phyloP scores from a whole-genome alignment of 345 rosid genomes.

The Turnera subulata region DNA sequence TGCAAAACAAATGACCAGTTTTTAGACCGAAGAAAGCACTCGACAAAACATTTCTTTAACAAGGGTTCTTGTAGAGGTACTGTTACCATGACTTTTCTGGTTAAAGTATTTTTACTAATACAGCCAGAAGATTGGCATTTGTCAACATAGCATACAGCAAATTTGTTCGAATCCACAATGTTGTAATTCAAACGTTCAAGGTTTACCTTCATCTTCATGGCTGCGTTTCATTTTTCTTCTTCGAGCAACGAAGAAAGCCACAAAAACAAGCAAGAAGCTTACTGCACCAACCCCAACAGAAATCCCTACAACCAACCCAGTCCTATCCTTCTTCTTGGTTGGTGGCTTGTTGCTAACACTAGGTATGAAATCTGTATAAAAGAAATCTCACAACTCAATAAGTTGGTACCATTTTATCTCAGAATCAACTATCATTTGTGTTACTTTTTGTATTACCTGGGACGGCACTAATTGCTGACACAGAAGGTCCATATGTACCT shows the following conservation, averaged over 20 bases:
- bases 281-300: constrained; percentile 44
- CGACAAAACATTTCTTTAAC: too few species aligned
- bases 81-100: too few species aligned
- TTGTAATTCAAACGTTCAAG: too few species aligned
- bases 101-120: too few species aligned
- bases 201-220: constrained; percentile 18
- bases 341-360: constrained; percentile 53
- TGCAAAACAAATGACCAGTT: too few species aligned
- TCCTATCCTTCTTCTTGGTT: constrained; percentile 25
- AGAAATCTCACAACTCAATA: constrained; percentile 11
- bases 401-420: not conserved
- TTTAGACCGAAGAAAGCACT: too few species aligned
- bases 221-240: constrained; percentile 31
- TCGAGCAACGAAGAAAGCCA: constrained; percentile 33
- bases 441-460: constrained; percentile 35
- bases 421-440: not conserved
- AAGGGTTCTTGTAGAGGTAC: too few species aligned
- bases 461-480: constrained; percentile 49
- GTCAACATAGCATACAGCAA: not conserved
- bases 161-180: too few species aligned
- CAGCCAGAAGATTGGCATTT: too few species aligned
- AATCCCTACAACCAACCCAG: constrained; percentile 53
- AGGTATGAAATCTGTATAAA: constrained; percentile 57
- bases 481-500: constrained; percentile 35
- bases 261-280: constrained; percentile 28